A percentile compares a stretch with the other conserved stretches of the same genome.
These are phyloP conservation scores for Metrosideros polymorpha DNA, from an alignment of 441 rosid genomes.

Conservation along the genomic window DNA sequence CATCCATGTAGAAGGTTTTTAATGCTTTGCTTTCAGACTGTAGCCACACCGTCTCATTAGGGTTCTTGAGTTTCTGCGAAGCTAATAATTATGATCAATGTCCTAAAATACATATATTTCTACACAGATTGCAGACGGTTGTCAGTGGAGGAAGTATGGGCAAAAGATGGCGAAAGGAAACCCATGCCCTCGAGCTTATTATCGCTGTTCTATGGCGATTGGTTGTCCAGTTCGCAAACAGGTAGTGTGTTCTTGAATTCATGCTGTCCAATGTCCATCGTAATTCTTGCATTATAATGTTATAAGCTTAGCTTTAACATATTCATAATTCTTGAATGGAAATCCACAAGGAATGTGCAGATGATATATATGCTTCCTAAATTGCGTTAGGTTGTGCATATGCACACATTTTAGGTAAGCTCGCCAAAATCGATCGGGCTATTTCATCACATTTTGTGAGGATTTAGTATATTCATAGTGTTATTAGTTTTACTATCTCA, in stretches of 20 bases:
- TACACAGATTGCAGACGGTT: constrained; percentile 8
- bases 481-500: not conserved
- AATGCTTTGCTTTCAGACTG: not conserved
- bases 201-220: constrained; percentile 8
- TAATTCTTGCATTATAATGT: not conserved
- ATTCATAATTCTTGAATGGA: not conserved
- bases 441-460: not conserved
- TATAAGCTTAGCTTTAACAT: not conserved
- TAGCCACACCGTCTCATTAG: not conserved
- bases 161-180: constrained; percentile 16
- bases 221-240: constrained; percentile 13
- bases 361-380: not conserved
- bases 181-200: constrained; percentile 13
- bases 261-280: not conserved
- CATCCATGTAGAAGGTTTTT: not conserved
- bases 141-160: constrained; percentile 15
- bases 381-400: not conserved
- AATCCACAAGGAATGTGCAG: not conserved
- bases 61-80: not conserved
- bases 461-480: not conserved
- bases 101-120: not conserved
- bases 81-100: not conserved
- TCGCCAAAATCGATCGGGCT: not conserved
- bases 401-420: not conserved
- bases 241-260: not conserved